Base-by-base conservation (phyloP, 176 grass and related monocot species). In the barley (Hordeum vulgare) region DNA sequence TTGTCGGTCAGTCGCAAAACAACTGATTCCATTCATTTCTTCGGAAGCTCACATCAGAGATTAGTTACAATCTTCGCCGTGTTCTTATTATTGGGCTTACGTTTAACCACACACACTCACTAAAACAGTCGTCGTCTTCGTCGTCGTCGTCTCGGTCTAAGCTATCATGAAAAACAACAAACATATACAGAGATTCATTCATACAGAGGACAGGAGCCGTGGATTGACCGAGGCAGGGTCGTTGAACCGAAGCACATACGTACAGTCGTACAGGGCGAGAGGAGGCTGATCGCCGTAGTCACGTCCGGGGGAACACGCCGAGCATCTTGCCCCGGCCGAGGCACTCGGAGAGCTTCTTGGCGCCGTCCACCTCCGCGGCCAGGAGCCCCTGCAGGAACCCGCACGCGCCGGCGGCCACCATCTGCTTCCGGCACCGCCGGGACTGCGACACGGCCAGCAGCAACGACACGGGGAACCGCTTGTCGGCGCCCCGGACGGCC, bases 251-350 rank as follows among this genome's bases (percentile, higher is more conserved):
- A 54, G 51, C 51, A 6, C 51, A 54, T 54, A 54, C 18, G 51
- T 54, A 54, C 18, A 54, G 7, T 20, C 18, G 51, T 54, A 54
- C 18, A 54, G 7, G 51, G 2, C 20, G 9, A 21, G 4, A 8
- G 7, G 6, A 39, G 37, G 37, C 8, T 44, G 76, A 18, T 40
- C 57, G 24, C 5, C 36, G 53, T n/a, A n/a, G n/a, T 56, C 85
- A 94, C 33, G 92, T 75, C 39, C 95, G 77, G 25, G 94, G 95
- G 79, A 97, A 94, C 26, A 97, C 95, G 56, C 92, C 92, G 53
- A 94, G 84, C 80, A 97, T 92, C 47, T 89, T 92, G 31, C 95
- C 95, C 49, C 88, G 77, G n/a, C 92, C 84, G 0, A 97, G 83
- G 72, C 81, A 90, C 69, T 92, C 95, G 66, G 88, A 84, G 64